phyloP scores from a whole-genome alignment of 176 grass and related monocot species.

The Leersia perrieri region DNA sequence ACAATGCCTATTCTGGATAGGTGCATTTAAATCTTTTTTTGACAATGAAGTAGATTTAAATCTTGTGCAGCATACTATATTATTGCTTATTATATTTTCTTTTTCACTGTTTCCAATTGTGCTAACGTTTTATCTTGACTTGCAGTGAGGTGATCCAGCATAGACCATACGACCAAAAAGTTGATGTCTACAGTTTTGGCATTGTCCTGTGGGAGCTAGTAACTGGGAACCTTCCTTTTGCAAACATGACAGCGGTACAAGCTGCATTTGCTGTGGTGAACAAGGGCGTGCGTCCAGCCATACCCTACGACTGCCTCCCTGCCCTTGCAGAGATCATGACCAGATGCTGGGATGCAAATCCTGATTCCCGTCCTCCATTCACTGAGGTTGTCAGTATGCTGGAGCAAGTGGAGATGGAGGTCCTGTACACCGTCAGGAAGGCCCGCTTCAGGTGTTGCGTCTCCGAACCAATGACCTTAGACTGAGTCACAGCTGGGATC shows the following conservation, averaged over 20 bases:
- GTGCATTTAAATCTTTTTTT: too few species aligned
- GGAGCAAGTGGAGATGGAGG: constrained; percentile 53
- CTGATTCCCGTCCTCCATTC: constrained; percentile 43
- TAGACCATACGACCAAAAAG: constrained; percentile 63
- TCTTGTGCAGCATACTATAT: constrained; percentile 6
- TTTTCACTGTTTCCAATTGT: constrained; percentile 12
- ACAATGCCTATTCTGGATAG: background rate
- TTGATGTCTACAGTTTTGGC: constrained; percentile 66
- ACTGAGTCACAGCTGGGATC: constrained; percentile 38
- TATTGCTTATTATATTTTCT: background rate
- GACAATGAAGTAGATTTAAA: too few species aligned
- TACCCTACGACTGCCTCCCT: constrained; percentile 59
- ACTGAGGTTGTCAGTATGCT: constrained; percentile 51
- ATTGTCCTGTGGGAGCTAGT: constrained; percentile 62
- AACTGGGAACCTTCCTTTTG: constrained; percentile 46
- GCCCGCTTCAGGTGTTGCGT: constrained; percentile 59
- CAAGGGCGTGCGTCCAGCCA: constrained; percentile 53
- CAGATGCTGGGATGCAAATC: constrained; percentile 58
- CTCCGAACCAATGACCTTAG: constrained; percentile 47
- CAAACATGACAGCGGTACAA: constrained; percentile 59
- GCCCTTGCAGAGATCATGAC: constrained; percentile 59
- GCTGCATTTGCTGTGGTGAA: constrained; percentile 66
- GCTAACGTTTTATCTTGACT: constrained; percentile 8
- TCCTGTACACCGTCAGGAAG: constrained; percentile 43
- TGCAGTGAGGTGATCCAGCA: constrained; percentile 68